Conservation (phyloP, 176 grass and related monocot species). For the Zoysia pacifica region DNA sequence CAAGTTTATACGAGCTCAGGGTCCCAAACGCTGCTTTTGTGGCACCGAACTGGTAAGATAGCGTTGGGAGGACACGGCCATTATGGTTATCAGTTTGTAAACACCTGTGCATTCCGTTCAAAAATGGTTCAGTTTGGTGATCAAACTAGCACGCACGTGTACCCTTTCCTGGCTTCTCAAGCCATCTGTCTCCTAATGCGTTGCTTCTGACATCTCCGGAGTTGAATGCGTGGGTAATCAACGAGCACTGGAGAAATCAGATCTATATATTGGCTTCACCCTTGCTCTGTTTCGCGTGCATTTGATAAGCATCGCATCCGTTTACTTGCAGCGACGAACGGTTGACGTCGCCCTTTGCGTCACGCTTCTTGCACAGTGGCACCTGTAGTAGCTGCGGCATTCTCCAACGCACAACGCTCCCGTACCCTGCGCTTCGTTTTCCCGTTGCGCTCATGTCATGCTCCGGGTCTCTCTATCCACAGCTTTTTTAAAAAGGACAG, state of each 20-base stretch:
- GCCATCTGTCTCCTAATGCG: neutral
- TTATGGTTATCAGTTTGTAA: neutral
- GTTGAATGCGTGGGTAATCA: neutral
- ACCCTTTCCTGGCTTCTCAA: neutral
- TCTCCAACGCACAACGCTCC: neutral
- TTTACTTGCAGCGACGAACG: neutral
- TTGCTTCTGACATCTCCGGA: neutral
- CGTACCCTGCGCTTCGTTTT: neutral
- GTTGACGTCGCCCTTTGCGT: neutral
- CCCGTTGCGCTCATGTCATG: neutral
- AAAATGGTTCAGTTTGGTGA: neutral
- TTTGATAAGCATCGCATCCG: neutral
- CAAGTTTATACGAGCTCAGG: neutral
- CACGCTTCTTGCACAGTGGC: neutral
- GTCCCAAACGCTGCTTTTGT: neutral
- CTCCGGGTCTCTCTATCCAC: neutral
- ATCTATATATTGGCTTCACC: neutral
- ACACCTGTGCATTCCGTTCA: neutral
- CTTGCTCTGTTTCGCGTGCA: neutral
- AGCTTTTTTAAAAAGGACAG: slow-evolving; percentile 13
- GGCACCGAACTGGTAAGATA: neutral
- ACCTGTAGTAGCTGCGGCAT: neutral
- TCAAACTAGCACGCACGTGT: neutral
- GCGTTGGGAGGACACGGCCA: neutral
- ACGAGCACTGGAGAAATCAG: neutral